phyloP scores from a whole-genome alignment of 2,329 filamentous ascomycete genomes.

The Leptographium galeiforme region DNA sequence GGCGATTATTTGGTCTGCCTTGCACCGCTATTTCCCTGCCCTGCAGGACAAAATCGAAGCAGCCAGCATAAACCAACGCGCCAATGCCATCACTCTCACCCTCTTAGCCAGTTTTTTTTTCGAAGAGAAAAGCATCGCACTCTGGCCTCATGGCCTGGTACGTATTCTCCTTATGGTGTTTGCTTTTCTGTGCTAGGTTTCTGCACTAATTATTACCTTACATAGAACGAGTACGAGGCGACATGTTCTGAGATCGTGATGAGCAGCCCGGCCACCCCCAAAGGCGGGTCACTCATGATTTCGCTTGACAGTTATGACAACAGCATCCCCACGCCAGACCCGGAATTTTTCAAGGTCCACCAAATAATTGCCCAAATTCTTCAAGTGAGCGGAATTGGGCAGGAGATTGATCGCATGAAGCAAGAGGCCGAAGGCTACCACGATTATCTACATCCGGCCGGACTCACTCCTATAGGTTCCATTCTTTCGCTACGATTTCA shows the following conservation, averaged over 20 bases:
- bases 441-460: not conserved
- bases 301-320: not conserved
- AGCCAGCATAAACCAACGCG: slow-evolving; percentile 4
- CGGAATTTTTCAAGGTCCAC: not conserved
- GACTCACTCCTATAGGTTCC: not conserved
- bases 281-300: not conserved
- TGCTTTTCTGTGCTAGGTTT: not conserved
- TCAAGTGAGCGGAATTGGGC: slow-evolving; percentile 3
- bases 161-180: not conserved
- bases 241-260: not conserved
- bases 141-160: not conserved
- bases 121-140: not conserved
- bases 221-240: not conserved
- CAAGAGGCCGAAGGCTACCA: not conserved
- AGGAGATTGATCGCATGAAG: not conserved
- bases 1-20: not conserved
- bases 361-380: not conserved
- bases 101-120: not conserved
- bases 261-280: not conserved
- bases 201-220: not conserved
- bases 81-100: not conserved
- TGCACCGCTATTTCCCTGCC: slow-evolving; percentile 7
- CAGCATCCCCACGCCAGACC: not conserved
- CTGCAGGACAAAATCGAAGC: not conserved
- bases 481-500: not conserved